Base-by-base conservation (phyloP, 768 basidiomycete genomes). In the Lactifluus volemus region DNA sequence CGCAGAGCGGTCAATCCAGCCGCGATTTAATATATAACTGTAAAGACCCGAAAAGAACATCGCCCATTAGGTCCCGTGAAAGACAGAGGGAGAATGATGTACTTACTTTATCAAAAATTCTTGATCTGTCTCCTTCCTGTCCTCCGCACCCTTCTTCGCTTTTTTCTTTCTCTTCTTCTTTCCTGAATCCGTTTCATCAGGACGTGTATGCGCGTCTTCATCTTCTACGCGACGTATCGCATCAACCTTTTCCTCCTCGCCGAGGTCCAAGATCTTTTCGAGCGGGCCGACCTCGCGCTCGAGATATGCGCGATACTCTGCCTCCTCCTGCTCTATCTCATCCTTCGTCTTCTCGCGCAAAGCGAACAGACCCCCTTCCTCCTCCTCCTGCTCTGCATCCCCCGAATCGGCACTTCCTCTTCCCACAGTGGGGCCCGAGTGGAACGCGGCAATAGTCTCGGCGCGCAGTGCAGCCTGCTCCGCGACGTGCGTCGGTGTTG, bases 11-110 rank as follows among this genome's bases (percentile, higher is more conserved):
- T 98, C 97, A 51, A 99, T 85, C 97, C 97, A 99, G 1, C 96
- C 97, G 32, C 97, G 91, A 71, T 96, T 95, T 21, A 98, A 78
- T 65, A 99, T 97, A 72, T 97, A 99, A 72, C 95, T 98, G 68
- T 1, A 42, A 55, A 55, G 29, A 49, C 12, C 32, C 25, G 25
- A 12, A 38, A 54, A 49, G 51, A 10, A 17, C 50, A 39, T 36
- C 17, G 53, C 32, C 15, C 11, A 12, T 47, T 51, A 34, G 49
- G 58, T 19, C 45, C 17, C 21, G 48, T 21, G 14, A 55, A 51
- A 38, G 49, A 45, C 8, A 57, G 51, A 15, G 4, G 12, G 19
- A 61, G 48, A 54, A 5, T 56, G 11, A 25, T 25, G 58, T 17
- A 76, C 89, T 56, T 67, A 97, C 95, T 92, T 88, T 77, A 93